phyloP scores from a whole-genome alignment of 805 yeast species.

The Kluyveromyces dobzhanskii region DNA sequence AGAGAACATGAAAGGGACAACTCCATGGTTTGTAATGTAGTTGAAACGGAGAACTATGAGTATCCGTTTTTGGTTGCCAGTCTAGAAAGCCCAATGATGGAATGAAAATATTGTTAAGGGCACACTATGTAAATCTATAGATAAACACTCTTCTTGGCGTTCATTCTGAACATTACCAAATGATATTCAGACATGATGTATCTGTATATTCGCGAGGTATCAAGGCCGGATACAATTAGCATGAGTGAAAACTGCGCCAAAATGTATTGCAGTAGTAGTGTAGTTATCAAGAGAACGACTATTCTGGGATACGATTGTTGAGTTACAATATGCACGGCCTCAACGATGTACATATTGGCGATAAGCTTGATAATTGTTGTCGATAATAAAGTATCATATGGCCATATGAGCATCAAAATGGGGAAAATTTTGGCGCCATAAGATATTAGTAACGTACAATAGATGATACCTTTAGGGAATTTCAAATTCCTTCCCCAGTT shows the following conservation, averaged over 20 bases:
- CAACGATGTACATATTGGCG: constrained; percentile 55
- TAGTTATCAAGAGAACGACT: constrained; percentile 12
- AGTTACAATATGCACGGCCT: constrained; percentile 46
- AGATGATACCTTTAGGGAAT: constrained; percentile 31
- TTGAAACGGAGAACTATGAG: constrained; percentile 46
- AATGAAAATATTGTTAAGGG: constrained; percentile 5
- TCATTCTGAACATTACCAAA: neutral
- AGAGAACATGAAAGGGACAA: constrained; percentile 36
- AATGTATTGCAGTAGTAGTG: constrained; percentile 13
- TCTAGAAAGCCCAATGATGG: constrained; percentile 82
- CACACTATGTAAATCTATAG: too few relatives aligned
- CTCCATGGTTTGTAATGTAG: constrained; percentile 13
- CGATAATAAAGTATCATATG: constrained; percentile 75
- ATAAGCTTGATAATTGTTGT: constrained; percentile 50
- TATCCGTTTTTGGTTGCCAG: constrained; percentile 65
- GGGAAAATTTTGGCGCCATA: constrained; percentile 81
- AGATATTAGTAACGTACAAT: constrained; percentile 66
- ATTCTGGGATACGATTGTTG: constrained; percentile 22
- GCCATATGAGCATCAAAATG: constrained; percentile 92
- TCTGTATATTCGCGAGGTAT: constrained; percentile 1
- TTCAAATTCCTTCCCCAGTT: constrained; percentile 25
- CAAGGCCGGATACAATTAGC: constrained; percentile 14
- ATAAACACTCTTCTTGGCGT: neutral
- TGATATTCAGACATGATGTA: constrained; percentile 5
- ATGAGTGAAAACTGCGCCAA: constrained; percentile 18